Percentiles rank a stretch among this genome's conserved stretches.
Evolutionary conservation across 2,329 filamentous ascomycete genomes (phyloP).

Genomic region (Juglanconis sp.): DNA sequence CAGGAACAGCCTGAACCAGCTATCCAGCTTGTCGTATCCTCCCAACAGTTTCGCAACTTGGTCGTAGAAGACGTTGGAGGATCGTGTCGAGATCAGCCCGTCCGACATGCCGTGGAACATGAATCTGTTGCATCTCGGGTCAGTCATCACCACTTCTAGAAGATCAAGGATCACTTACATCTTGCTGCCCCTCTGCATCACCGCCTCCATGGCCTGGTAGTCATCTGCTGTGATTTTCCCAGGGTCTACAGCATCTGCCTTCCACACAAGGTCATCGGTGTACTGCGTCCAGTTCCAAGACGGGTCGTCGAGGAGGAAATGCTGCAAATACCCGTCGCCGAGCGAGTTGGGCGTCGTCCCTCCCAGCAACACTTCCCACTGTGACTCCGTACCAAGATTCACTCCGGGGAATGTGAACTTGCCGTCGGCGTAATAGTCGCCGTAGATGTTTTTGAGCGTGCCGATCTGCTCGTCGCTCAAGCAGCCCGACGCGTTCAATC

Average conservation of each 20-base stretch:
- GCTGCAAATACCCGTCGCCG: conserved; percentile 25
- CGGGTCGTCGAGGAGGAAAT: conserved; percentile 28
- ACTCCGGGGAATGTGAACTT: conserved; percentile 31
- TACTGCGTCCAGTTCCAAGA: conserved; percentile 29
- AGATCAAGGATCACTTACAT: conserved; percentile 21
- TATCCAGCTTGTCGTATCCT: conserved; percentile 31
- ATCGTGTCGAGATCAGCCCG: conserved; percentile 30
- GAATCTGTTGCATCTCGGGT: conserved; percentile 18
- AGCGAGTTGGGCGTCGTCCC: conserved; percentile 21
- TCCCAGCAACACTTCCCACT: conserved; percentile 23
- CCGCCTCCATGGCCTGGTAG: conserved; percentile 26
- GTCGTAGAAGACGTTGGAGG: conserved; percentile 31
- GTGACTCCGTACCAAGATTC: conserved; percentile 42
- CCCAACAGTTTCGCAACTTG: conserved; percentile 34
- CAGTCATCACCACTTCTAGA: background rate
- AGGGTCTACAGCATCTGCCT: conserved; percentile 25
- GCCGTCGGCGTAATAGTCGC: conserved; percentile 19
- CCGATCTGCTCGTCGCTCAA: conserved; percentile 31
- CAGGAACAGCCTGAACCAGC: conserved; percentile 49
- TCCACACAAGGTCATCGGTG: conserved; percentile 24
- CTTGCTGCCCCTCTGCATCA: conserved; percentile 35
- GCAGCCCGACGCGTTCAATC: conserved; percentile 10
- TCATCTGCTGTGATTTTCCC: conserved; percentile 28
- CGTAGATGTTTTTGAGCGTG: conserved; percentile 28
- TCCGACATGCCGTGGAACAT: conserved; percentile 41